Evolutionary conservation across 805 yeast genomes (phyloP).

Genomic region (Maudiozyma turicensis): DNA sequence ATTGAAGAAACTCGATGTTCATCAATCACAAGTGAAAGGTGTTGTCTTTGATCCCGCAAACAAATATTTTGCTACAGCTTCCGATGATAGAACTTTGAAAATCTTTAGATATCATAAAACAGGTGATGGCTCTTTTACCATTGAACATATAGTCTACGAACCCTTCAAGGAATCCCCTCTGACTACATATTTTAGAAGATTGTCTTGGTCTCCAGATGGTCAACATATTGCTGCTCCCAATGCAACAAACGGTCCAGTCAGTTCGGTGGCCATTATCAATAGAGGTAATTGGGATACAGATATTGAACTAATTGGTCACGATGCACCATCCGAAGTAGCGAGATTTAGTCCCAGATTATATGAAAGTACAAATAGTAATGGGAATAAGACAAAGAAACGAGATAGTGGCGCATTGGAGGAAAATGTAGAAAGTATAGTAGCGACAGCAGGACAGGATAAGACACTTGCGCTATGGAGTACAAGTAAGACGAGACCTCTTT

Average conservation of each 20-base stretch:
- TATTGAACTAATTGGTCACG: conserved; percentile 70
- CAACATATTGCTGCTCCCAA: conserved; percentile 79
- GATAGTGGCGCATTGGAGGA: conserved; percentile 1
- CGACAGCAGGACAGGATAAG: conserved; percentile 93
- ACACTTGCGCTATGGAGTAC: conserved; percentile 86
- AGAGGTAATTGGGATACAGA: conserved; percentile 76
- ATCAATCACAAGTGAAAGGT: conserved; percentile 92
- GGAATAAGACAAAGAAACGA: conserved; percentile 13
- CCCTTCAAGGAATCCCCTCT: conserved; percentile 87
- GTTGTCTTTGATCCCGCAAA: conserved; percentile 97
- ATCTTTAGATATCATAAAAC: conserved; percentile 78
- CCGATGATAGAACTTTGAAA: conserved; percentile 88
- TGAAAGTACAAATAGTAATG: conserved; percentile 18
- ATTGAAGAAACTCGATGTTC: conserved; percentile 81
- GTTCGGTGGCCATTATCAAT: conserved; percentile 61
- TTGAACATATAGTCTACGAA: conserved; percentile 72
- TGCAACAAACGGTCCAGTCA: conserved; percentile 75
- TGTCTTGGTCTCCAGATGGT: conserved; percentile 90
- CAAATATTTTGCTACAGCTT: conserved; percentile 92
- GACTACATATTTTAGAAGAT: conserved; percentile 78
- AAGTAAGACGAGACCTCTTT: conserved; percentile 59
- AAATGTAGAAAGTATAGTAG: conserved; percentile 58
- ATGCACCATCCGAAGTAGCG: conserved; percentile 76
- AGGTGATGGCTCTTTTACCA: conserved; percentile 65
- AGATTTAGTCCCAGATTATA: conserved; percentile 64